Evolutionary conservation across 2,329 filamentous ascomycete species (phyloP).

Genomic region (Setomelanomma holmii): DNA sequence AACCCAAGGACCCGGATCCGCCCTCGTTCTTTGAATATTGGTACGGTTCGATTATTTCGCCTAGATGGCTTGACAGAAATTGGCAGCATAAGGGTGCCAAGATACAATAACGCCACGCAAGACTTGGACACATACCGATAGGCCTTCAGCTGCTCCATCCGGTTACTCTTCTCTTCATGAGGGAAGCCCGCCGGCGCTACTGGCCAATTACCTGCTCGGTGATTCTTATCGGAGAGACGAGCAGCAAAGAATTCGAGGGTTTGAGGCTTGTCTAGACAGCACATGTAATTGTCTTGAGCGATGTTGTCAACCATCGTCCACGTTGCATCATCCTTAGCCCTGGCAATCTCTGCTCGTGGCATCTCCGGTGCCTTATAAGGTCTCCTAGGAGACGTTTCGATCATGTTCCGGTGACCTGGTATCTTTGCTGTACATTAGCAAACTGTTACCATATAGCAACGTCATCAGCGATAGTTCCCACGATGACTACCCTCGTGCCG

Average conservation of each 20-base stretch:
- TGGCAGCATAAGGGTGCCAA: neutral
- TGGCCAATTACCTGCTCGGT: neutral
- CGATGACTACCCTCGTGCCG: conserved; percentile 18
- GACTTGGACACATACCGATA: neutral
- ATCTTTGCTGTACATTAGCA: conserved; percentile 7
- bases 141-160: neutral
- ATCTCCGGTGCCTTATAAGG: conserved; percentile 24
- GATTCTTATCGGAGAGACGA: conserved; percentile 10
- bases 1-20: neutral
- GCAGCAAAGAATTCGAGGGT: conserved; percentile 1
- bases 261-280: conserved; percentile 11
- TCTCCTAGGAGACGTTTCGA: conserved; percentile 12
- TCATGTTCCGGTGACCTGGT: conserved; percentile 11
- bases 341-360: neutral
- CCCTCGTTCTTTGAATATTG: neutral
- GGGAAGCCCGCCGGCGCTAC: too few relatives aligned
- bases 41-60: neutral
- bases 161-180: too few relatives aligned
- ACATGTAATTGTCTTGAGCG: conserved; percentile 3
- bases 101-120: conserved; percentile 2
- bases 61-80: neutral
- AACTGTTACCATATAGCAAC: conserved; percentile 12
- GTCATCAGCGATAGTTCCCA: conserved; percentile 2
- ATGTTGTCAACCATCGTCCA: conserved; percentile 26
- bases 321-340: conserved; percentile 29